phyloP scores from a whole-genome alignment of 164 flowering plant species.

The Amborella trichopoda region DNA sequence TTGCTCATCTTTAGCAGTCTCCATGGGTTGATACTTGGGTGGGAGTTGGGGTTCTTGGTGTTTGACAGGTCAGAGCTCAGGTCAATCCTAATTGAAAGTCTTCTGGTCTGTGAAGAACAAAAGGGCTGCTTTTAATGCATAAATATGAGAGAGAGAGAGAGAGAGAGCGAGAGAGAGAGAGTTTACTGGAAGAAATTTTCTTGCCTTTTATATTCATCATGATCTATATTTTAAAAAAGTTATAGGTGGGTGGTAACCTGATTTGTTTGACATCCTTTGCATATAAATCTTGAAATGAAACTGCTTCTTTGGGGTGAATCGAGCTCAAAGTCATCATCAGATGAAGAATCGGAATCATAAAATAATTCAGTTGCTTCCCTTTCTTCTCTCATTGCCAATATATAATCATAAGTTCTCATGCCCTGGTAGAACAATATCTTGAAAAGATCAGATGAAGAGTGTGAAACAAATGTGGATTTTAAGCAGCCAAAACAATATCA shows the following conservation, averaged over 20 bases:
- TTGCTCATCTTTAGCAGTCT: conserved; percentile 69
- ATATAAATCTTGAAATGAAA: conserved; percentile 33
- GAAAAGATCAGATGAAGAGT: too few relatives aligned
- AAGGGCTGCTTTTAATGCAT: too few relatives aligned
- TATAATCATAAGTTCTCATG: conserved; percentile 90
- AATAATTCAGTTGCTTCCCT: conserved; percentile 41
- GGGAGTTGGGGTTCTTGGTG: conserved; percentile 51
- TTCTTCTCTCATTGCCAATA: conserved; percentile 85
- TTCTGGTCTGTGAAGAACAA: too few relatives aligned
- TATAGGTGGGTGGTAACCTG: too few relatives aligned
- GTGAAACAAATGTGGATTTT: too few relatives aligned
- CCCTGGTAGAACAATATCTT: too few relatives aligned
- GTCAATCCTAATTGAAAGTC: conserved; percentile 65
- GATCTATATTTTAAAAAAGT: too few relatives aligned
- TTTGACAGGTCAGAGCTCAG: conserved; percentile 21
- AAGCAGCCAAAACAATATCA: background rate
- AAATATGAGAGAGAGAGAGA: too few relatives aligned
- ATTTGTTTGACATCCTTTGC: conserved; percentile 24
- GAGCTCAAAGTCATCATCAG: conserved; percentile 62
- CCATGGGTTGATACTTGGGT: conserved; percentile 85
- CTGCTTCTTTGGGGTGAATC: conserved; percentile 47
- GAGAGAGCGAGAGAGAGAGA: too few relatives aligned
- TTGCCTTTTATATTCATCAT: too few relatives aligned
- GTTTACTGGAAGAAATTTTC: too few relatives aligned
- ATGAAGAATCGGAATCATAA: conserved; percentile 59